Conservation (phyloP, 78 protist genomes). For the Polysphondylium violaceum region DNA sequence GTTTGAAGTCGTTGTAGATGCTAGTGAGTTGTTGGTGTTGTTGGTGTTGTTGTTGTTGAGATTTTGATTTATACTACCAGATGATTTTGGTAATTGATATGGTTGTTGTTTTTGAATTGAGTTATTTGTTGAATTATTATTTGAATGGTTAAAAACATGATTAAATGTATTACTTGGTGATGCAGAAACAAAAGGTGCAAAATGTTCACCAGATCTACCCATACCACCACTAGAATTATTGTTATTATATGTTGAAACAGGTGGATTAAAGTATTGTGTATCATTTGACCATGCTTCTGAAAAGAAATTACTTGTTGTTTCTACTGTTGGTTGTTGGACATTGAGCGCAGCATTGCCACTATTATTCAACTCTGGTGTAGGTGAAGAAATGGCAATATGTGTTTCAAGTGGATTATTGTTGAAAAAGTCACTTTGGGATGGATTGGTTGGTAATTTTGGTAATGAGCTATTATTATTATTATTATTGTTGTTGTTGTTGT, state of each 20-base stretch:
- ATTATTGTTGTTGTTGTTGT: neutral
- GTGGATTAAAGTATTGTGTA: slow-evolving; percentile 37
- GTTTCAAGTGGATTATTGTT: slow-evolving; percentile 60
- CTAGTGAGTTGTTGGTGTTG: neutral
- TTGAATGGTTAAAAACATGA: neutral
- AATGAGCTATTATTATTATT: neutral
- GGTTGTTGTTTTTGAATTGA: neutral
- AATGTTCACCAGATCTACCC: slow-evolving; percentile 19
- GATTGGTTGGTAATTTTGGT: neutral
- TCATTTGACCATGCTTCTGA: slow-evolving; percentile 55
- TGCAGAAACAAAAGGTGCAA: slow-evolving; percentile 23
- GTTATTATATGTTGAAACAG: neutral
- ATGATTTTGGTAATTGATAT: neutral
- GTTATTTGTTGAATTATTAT: neutral
- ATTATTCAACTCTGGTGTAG: neutral
- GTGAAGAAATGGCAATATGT: slow-evolving; percentile 13
- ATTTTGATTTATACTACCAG: too few species aligned
- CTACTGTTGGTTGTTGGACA: neutral
- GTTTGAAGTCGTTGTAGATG: slow-evolving; percentile 6
- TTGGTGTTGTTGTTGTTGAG: neutral
- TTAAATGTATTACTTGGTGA: neutral
- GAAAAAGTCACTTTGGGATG: slow-evolving; percentile 15
- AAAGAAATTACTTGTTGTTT: slow-evolving; percentile 23
- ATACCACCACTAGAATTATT: neutral
- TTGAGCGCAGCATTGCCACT: neutral